A percentile compares a stretch with the other conserved stretches of the same genome.
Conservation (phyloP, 129 eudicot genomes). For the Logfia minima region DNA sequence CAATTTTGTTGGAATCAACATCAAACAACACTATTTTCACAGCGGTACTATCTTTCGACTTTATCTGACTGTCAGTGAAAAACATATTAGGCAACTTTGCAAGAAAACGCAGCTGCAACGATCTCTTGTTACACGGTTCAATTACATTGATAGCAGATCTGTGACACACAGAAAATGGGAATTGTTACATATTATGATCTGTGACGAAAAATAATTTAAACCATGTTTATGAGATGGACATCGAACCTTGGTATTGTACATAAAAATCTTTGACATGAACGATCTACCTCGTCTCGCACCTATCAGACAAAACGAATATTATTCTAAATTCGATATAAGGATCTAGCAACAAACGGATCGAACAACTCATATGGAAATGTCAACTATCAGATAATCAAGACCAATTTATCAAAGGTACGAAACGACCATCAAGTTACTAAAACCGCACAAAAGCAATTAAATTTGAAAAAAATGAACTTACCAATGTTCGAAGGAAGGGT, state of each 20-base stretch:
- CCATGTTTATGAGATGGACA: background rate
- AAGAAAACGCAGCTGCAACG: conserved; percentile 47
- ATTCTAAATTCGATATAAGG: background rate
- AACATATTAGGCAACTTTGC: conserved; percentile 40
- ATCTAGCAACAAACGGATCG: background rate
- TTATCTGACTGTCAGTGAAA: conserved; percentile 50
- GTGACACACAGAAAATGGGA: conserved; percentile 12
- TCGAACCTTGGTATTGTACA: conserved; percentile 48
- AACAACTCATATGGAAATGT: background rate
- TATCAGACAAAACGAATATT: conserved; percentile 29
- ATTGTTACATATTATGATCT: background rate
- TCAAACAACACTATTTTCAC: conserved; percentile 47
- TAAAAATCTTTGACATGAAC: conserved; percentile 31
- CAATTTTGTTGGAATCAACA: conserved; percentile 25
- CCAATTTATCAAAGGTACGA: background rate
- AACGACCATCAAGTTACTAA: background rate
- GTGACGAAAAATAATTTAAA: background rate
- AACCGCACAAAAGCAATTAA: background rate
- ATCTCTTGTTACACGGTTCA: conserved; percentile 30
- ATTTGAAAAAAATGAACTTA: conserved; percentile 16
- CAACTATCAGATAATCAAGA: background rate
- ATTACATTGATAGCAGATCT: conserved; percentile 36
- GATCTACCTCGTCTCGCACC: conserved; percentile 74
- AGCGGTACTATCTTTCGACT: conserved; percentile 26
- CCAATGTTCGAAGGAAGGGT: conserved; percentile 61